Base-by-base conservation (phyloP, 768 basidiomycete genomes). In the Paxillus rubicundulus region DNA sequence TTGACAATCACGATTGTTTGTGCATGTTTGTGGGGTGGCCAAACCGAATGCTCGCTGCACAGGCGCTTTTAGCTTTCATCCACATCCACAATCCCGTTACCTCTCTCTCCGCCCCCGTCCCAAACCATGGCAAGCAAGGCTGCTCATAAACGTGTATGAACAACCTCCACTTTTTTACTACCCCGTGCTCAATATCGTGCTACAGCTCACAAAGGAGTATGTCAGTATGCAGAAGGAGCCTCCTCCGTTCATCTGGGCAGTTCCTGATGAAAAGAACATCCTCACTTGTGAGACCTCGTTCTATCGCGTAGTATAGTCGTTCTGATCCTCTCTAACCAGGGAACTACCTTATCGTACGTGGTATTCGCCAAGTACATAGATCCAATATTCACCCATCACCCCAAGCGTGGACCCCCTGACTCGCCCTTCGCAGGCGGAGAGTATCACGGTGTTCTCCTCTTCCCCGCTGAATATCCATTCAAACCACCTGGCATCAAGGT, bases 401-500 rank as follows among this genome's bases (percentile, higher is more conserved):
- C 49, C 20, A 24, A 96, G 89, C 87, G 92, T 44, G 97, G 97
- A 2, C 97, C 97, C 17, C 87, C 94, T 39, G 95, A 97, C 68
- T 89, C 91, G 36, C 89, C 94, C 5, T 99, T 85, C 62, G 78
- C 79, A 27, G 93, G 88, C 21, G 96, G 96, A 63, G 96, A 99
- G 69, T 98, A 93, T 67, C 91, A 96, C 57, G 96, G 95, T 1
- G 80, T 92, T 17, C 84, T 98, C 49, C 74, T 92, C 36, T 98
- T 98, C 65, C 94, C 95, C 3, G 74, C 89, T 12, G 95, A 98
- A 72, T 98, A 98, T 69, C 92, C 91, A 3, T 96, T 97, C 77
- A 96, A 93, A 69, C 94, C 94, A 0, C 95, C 94, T 47, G 94
- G 94, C 49, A 94, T 98, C 74, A 96, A 96, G 82, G 90, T 92